Conservation (phyloP, 192 early-diverging fungal genomes). For the Backusella luteola region DNA sequence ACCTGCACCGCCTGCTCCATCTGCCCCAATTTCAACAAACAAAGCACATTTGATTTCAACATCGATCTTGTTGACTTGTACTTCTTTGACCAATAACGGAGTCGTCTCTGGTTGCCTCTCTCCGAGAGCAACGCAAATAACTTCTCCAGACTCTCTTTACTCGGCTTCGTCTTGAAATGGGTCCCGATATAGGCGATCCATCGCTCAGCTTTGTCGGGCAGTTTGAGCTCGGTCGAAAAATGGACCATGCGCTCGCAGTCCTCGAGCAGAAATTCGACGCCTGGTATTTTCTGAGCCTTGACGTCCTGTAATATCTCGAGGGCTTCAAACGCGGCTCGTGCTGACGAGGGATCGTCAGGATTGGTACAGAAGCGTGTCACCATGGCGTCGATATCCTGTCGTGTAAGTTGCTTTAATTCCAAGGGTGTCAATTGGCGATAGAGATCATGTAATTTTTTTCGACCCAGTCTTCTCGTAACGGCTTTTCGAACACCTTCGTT, state of each 20-base stretch:
- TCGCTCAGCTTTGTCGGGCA: not conserved
- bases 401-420: slow-evolving; percentile 3
- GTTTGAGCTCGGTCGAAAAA: slow-evolving; percentile 2
- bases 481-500: not conserved
- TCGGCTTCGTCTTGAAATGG: not conserved
- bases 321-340: not conserved
- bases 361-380: not conserved
- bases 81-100: not conserved
- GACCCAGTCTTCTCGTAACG: not conserved
- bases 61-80: not conserved
- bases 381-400: not conserved
- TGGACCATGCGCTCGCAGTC: not conserved
- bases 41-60: slow-evolving; percentile 3
- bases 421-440: not conserved
- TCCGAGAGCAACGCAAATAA: not conserved
- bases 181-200: not conserved
- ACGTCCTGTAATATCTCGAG: slow-evolving; percentile 9
- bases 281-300: not conserved
- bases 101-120: not conserved
- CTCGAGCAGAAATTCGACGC: not conserved
- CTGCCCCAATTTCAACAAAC: not conserved
- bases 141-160: not conserved
- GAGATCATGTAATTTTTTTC: not conserved
- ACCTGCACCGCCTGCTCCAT: not conserved
- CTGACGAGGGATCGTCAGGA: not conserved